Evolutionary conservation across 345 rosid genomes (phyloP), one percentile per base, ranked within the genome.

Genomic region (Melaleuca alternifolia): DNA sequence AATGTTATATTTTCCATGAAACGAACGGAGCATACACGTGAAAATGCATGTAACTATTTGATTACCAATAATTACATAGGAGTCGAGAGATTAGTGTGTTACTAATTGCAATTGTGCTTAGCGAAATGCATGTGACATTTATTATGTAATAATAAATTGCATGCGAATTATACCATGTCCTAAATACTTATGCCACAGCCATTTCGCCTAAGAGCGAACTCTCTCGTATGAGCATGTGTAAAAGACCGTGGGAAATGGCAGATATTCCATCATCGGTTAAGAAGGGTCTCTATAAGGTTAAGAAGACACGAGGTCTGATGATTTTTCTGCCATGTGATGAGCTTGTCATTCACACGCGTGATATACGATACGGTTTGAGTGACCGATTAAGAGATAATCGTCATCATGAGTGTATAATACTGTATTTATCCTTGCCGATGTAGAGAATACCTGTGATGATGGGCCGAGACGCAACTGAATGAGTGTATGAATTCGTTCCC

Each of bases 241-340:
- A 1, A 33, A 0, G 77, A 33, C 23, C 0, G 5, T 16, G 0
- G 16, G 10, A 65, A 65, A 33, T 8, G 5, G 18, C 7, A 9
- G 3, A 33, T 18, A 20, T 18, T 65, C 7, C 8, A 33, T 2
- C 8, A 33, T 2, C 6, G 1, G 9, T 18, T 21, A 14, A 23
- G 26, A 4, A 11, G 12, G n/a, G 12, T 3, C 13, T 37, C 13
- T 33, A 33, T 3, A 16, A 2, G 11, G 24, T 71, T 1, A n/a
- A 71, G 20, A 24, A 24, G 3, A 71, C 48, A 33, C 1, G 8
- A 30, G 44, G 44, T 62, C 48, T 24, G 1, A 9, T 33, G 23
- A 33, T 65, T 33, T 65, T 33, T 30, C 12, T 33, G 16, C 33
- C 11, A 8, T 16, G 24, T 30, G 46, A 33, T 4, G 77, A 11